phyloP scores from a whole-genome alignment of 1,284 basidiomycete genomes.

The Cutaneotrichosporon curvatum region DNA sequence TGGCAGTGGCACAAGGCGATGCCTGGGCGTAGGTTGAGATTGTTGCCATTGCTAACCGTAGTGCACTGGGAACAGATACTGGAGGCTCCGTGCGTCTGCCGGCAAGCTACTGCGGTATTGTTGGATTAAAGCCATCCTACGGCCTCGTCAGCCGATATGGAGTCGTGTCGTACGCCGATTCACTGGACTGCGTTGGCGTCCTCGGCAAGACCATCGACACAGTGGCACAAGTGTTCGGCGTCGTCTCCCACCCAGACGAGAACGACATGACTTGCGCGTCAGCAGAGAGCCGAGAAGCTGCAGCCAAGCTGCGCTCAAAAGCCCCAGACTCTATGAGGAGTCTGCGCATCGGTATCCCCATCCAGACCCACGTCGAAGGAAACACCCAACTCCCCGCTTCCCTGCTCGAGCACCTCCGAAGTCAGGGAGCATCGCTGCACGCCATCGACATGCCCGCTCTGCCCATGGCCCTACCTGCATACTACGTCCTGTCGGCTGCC shows the following conservation, averaged over 20 bases:
- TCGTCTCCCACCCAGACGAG: conserved; percentile 59
- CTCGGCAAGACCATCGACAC: conserved; percentile 56
- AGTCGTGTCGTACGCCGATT: conserved; percentile 87
- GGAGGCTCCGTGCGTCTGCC: conserved; percentile 90
- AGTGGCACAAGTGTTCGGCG: conserved; percentile 56
- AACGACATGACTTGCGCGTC: conserved; percentile 71
- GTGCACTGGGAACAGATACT: conserved; percentile 88
- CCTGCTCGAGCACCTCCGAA: conserved; percentile 51
- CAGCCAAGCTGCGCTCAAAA: neutral
- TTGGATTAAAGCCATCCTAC: conserved; percentile 91
- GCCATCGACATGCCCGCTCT: conserved; percentile 74
- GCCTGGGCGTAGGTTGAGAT: conserved; percentile 61
- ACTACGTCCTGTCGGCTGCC: conserved; percentile 89
- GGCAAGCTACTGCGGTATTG: conserved; percentile 86
- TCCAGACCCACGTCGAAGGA: conserved; percentile 24
- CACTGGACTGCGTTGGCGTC: conserved; percentile 87
- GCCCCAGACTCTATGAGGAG: conserved; percentile 10
- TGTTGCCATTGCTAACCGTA: conserved; percentile 35
- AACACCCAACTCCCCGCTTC: conserved; percentile 27
- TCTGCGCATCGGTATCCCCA: conserved; percentile 34
- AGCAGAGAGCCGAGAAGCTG: conserved; percentile 45
- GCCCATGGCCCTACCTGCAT: conserved; percentile 74
- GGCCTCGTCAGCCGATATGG: conserved; percentile 88
- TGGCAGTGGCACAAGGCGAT: conserved; percentile 54
- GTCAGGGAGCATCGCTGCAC: conserved; percentile 61